These are phyloP conservation scores for Candida berthetii DNA, from an alignment of 805 yeast genomes.

Conservation along the genomic window DNA sequence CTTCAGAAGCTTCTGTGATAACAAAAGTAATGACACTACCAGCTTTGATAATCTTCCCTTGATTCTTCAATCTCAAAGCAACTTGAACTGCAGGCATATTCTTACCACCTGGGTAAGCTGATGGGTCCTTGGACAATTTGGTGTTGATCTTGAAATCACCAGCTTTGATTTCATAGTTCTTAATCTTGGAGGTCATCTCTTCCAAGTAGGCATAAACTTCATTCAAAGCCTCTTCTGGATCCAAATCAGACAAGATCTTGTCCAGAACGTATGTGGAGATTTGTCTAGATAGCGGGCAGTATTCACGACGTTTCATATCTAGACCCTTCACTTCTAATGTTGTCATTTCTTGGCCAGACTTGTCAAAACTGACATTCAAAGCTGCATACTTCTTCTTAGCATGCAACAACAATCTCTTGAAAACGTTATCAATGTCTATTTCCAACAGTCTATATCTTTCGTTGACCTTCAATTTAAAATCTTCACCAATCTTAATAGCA, in stretches of 20 bases:
- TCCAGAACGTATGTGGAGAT: constrained; percentile 71
- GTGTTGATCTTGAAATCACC: constrained; percentile 77
- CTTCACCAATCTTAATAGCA: constrained; percentile 77
- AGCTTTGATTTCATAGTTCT: constrained; percentile 53
- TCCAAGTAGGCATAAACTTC: constrained; percentile 71
- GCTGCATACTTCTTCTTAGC: constrained; percentile 99
- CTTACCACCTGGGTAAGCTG: constrained; percentile 73
- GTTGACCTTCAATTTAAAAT: constrained; percentile 80
- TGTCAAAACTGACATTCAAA: constrained; percentile 48
- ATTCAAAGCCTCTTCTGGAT: constrained; percentile 68
- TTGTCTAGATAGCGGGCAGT: constrained; percentile 87
- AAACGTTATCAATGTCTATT: constrained; percentile 92
- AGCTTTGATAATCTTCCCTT: constrained; percentile 82
- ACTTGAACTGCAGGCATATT: constrained; percentile 88
- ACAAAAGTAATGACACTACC: constrained; percentile 89
- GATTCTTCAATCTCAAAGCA: constrained; percentile 72
- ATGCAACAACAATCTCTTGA: constrained; percentile 75
- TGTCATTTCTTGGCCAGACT: constrained; percentile 50
- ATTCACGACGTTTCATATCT: constrained; percentile 96
- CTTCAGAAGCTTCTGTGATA: constrained; percentile 51
- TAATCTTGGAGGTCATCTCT: constrained; percentile 49
- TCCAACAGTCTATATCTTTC: constrained; percentile 84
- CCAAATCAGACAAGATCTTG: constrained; percentile 64
- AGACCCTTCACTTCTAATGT: constrained; percentile 88
- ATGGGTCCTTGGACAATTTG: constrained; percentile 85